Percentiles rank a stretch among this genome's conserved stretches.
Conservation (phyloP, 192 early-diverging fungal genomes). For the Entomortierella lignicola region DNA sequence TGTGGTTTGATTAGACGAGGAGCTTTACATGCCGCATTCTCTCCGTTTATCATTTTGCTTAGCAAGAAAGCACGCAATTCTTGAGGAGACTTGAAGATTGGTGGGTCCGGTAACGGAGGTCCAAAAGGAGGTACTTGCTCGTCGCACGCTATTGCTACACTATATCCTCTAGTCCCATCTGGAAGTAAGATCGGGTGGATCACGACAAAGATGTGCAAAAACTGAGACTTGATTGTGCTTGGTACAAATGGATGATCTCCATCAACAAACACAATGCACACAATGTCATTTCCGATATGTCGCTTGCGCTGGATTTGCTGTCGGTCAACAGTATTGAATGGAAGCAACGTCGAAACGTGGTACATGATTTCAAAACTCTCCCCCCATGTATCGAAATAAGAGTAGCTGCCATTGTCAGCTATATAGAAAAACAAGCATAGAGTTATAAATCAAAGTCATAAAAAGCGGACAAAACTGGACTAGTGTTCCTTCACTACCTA, state of each 20-base stretch:
- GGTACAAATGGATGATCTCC: slow-evolving; percentile 63
- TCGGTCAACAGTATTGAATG: slow-evolving; percentile 71
- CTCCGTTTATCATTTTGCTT: slow-evolving; percentile 65
- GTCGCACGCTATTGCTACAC: slow-evolving; percentile 43
- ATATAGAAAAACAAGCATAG: slow-evolving; percentile 7
- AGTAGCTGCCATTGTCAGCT: slow-evolving; percentile 76
- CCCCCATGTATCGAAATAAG: slow-evolving; percentile 79
- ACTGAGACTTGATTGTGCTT: slow-evolving; percentile 67
- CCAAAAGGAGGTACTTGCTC: slow-evolving; percentile 66
- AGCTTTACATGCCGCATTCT: slow-evolving; percentile 67
- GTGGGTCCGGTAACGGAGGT: slow-evolving; percentile 58
- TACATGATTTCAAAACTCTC: slow-evolving; percentile 78
- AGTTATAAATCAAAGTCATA: neutral
- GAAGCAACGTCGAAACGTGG: slow-evolving; percentile 81
- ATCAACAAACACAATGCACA: slow-evolving; percentile 70
- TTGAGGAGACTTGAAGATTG: slow-evolving; percentile 53
- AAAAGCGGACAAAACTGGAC: neutral
- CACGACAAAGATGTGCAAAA: slow-evolving; percentile 68
- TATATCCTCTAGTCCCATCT: slow-evolving; percentile 33
- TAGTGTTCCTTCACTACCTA: slow-evolving; percentile 52
- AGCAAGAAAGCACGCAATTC: slow-evolving; percentile 55
- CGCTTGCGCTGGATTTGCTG: slow-evolving; percentile 77
- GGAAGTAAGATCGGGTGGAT: slow-evolving; percentile 38
- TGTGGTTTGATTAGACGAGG: slow-evolving; percentile 61
- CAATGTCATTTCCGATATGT: slow-evolving; percentile 75